Evolutionary conservation across 495 filamentous ascomycete species (phyloP), one percentile per base, ranked within the genome.

Genomic region (Aspergillus coremiiformis): DNA sequence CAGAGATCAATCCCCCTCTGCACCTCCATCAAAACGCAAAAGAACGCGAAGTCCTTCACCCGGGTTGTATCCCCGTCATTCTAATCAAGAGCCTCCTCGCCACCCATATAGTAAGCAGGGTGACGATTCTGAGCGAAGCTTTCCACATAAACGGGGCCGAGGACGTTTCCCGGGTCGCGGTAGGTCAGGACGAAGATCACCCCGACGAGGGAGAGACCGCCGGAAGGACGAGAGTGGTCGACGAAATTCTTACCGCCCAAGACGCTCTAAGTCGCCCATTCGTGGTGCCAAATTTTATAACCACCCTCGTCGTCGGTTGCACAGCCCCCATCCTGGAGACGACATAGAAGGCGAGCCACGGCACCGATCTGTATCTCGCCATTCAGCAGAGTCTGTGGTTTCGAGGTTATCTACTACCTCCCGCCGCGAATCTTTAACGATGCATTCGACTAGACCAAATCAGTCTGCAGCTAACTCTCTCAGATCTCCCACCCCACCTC

Each of bases 21-120:
- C 52, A 35, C 63, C 65, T 5, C 47, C 57, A 27, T 60, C 55
- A 19, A 74, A 76, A 63, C 64, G 73, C 35, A 68, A 72, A 56
- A 68, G 73, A 53, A 76, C 71, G 49, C 69, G 73, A 42, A 77
- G 70, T 50, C 75, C 73, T 39, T 78, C 77, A 9, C 71, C 73
- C 21, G 51, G 58, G 19, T 57, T 52, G 27, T 61, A 47, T 39
- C 39, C 48, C 39, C 53, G 53, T 19, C 64, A 58, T 30, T 54
- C 54, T 42, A 53, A 56, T 20, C 64, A 59, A 9, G 51, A 53
- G 12, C 62, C 52, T 24, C 61, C 59, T 23, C 66, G 58, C 11
- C 47, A 55, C 35, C 66, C 60, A 6, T 64, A 55, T 30, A 42
- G 54, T 20, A 67, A 64, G 41, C 55, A 56, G 14, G 56, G 59